Conservation (phyloP, 2,329 filamentous ascomycete species). For the Myriosclerotinia duriaeana region DNA sequence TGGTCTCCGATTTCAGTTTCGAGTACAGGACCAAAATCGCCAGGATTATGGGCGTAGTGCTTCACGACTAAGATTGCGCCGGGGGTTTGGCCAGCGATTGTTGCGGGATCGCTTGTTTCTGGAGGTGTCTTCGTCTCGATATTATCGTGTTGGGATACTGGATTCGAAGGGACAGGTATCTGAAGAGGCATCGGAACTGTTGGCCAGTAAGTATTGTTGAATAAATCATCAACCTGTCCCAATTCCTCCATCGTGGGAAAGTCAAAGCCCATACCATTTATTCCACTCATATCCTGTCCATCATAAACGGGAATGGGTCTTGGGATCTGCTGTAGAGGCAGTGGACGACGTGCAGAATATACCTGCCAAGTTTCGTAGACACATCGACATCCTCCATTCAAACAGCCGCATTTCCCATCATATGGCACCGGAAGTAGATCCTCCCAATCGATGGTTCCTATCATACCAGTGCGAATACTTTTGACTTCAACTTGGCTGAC, state of each 20-base stretch:
- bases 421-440: slow-evolving; percentile 12
- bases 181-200: not conserved
- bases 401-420: slow-evolving; percentile 16
- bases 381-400: slow-evolving; percentile 6
- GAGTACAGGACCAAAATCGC: not conserved
- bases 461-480: slow-evolving; percentile 17
- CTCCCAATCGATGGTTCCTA: slow-evolving; percentile 8
- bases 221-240: not conserved
- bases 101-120: slow-evolving; percentile 2
- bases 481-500: not conserved
- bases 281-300: slow-evolving; percentile 1
- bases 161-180: not conserved
- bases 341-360: slow-evolving; percentile 2
- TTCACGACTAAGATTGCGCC: slow-evolving; percentile 16
- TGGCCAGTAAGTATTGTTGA: not conserved
- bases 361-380: slow-evolving; percentile 18
- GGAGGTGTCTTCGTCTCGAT: not conserved
- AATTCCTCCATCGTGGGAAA: not conserved
- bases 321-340: not conserved
- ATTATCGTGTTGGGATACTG: not conserved
- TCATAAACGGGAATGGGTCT: not conserved
- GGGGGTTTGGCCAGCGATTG: not conserved
- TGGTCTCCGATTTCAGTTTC: slow-evolving; percentile 5
- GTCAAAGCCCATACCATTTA: not conserved
- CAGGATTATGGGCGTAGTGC: not conserved